Percentiles rank a stretch among this genome's conserved stretches.
These are phyloP conservation scores for Graphilbum fragrans DNA, from an alignment of 2,329 filamentous ascomycete species.

Conservation along the genomic window DNA sequence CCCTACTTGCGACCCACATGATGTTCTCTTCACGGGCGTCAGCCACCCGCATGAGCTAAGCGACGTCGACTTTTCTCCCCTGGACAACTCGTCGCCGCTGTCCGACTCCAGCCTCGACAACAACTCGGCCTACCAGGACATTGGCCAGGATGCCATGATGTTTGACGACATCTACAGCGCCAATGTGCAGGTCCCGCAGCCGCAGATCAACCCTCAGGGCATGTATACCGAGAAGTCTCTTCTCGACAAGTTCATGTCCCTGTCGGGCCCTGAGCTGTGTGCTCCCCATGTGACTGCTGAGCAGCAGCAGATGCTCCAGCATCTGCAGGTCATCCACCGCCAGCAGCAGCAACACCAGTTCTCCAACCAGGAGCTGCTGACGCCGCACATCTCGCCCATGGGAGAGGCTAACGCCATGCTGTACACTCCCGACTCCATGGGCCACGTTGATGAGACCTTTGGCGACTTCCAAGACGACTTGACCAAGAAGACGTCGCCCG, in stretches of 20 bases:
- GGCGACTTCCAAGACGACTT: conserved; percentile 35
- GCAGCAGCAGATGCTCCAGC: conserved; percentile 9
- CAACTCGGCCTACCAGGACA: conserved; percentile 48
- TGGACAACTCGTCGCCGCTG: conserved; percentile 1
- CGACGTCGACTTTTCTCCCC: conserved; percentile 21
- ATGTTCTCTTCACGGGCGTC: conserved; percentile 14
- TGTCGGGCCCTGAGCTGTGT: conserved; percentile 23
- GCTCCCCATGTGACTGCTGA: conserved; percentile 16
- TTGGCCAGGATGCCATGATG: conserved; percentile 47
- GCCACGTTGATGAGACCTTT: conserved; percentile 57
- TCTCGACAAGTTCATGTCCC: conserved; percentile 27
- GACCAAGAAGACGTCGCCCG: conserved; percentile 26
- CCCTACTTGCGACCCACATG: conserved; percentile 15
- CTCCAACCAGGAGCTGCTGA: background rate
- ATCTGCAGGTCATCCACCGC: conserved; percentile 6
- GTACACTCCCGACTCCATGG: conserved; percentile 51
- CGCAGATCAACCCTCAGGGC: conserved; percentile 11
- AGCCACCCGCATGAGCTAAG: conserved; percentile 28
- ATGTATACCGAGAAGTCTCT: conserved; percentile 28
- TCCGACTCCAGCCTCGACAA: conserved; percentile 33
- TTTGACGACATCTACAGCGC: conserved; percentile 53
- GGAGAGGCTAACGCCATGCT: conserved; percentile 59
- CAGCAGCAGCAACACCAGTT: conserved; percentile 1
- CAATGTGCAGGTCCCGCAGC: conserved; percentile 42
- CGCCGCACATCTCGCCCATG: conserved; percentile 43